These are phyloP conservation scores for Solanum ahanhuiri DNA, from an alignment of 257 asterid species.

Conservation along the genomic window DNA sequence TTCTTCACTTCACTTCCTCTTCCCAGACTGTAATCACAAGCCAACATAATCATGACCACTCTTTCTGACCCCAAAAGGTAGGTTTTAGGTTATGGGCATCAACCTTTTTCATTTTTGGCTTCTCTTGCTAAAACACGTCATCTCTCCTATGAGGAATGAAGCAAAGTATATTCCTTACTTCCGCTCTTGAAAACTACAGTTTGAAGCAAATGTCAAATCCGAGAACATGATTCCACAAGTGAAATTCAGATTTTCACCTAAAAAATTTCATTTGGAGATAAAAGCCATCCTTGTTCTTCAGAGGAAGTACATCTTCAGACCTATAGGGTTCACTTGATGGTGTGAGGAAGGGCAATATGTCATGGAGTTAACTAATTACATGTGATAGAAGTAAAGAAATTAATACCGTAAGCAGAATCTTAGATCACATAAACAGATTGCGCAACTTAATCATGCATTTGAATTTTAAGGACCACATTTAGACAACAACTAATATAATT, in stretches of 20 bases:
- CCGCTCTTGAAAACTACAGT: neutral
- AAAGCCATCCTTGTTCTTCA: neutral
- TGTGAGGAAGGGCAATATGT: neutral
- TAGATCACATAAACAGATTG: neutral
- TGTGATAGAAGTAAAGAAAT: neutral
- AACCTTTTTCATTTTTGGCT: neutral
- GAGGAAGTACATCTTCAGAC: neutral
- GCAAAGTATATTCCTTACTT: neutral
- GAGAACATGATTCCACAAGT: neutral
- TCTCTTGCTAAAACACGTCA: neutral
- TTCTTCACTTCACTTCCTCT: neutral
- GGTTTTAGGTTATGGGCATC: neutral
- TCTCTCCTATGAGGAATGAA: neutral
- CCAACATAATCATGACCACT: neutral
- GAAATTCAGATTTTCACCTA: neutral
- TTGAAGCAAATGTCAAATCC: neutral
- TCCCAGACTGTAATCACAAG: neutral
- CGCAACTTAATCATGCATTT: neutral
- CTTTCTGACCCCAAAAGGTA: neutral
- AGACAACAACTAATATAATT: neutral
- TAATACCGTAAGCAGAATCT: neutral
- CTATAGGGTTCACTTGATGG: neutral
- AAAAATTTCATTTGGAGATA: neutral
- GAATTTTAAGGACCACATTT: neutral
- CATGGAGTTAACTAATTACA: neutral